Percentiles rank a stretch among this genome's conserved stretches.
These are phyloP conservation scores for Lachnellula willkommii DNA, from an alignment of 2,329 filamentous ascomycete species.

Conservation along the genomic window DNA sequence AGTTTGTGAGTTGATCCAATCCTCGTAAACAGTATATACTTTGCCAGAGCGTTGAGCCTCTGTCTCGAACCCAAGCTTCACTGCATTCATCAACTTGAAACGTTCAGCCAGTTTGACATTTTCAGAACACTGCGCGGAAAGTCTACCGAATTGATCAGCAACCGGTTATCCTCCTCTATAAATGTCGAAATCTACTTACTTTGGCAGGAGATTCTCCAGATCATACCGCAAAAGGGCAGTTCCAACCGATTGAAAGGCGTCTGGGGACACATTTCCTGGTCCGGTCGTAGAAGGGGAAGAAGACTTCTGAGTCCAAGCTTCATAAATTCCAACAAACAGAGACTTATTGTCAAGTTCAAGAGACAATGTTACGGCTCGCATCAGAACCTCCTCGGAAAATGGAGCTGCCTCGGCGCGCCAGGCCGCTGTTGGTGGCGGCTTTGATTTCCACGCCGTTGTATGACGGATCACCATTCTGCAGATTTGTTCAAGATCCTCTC, in stretches of 20 bases:
- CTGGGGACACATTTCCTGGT: background rate
- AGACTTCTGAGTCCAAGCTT: slow-evolving; percentile 1
- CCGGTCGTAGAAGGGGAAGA: background rate
- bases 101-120: background rate
- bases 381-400: slow-evolving; percentile 4
- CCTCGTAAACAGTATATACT: slow-evolving; percentile 1
- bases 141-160: too few relatives aligned
- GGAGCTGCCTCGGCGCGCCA: background rate
- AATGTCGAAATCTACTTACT: slow-evolving; percentile 1
- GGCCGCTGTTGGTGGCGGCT: background rate
- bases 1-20: slow-evolving; percentile 6
- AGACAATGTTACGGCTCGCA: background rate
- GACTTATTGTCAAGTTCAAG: slow-evolving; percentile 6
- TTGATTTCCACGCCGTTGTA: background rate
- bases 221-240: slow-evolving; percentile 2
- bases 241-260: slow-evolving; percentile 1
- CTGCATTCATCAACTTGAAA: background rate
- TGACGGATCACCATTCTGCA: slow-evolving; percentile 3
- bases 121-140: too few relatives aligned
- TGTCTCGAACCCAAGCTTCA: slow-evolving; percentile 1
- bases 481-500: slow-evolving; percentile 4
- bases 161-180: too few relatives aligned
- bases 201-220: slow-evolving; percentile 2
- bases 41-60: background rate
- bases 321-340: background rate